Base-by-base conservation (phyloP, 192 early-diverging fungal species). In the Coemansia sp. region DNA sequence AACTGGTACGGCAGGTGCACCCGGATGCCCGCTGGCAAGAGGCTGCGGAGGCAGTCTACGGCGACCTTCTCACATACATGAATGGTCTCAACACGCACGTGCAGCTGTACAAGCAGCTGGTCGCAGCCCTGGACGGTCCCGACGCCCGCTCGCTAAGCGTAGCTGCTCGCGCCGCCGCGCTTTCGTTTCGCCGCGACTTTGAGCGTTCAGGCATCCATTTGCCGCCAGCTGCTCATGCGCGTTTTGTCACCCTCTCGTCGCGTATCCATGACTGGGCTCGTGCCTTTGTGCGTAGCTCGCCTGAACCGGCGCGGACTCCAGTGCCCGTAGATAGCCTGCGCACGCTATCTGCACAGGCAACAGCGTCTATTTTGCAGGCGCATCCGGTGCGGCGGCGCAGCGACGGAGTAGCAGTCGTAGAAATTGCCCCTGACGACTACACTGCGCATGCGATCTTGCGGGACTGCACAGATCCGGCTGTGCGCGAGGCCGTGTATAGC, bases 171-270 rank as follows among this genome's bases (percentile, higher is more conserved):
- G 79, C 82, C 15, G 91, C 91, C 0, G 96, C 93, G 0, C 53
- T 85, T 35, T 84, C 93, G 10, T 90, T 99, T 42, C 61, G 94
- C 26, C 53, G 82, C 8, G 96, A 99, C 65, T 99, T 99, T 70
- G 92, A 97, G 80, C 90, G 92, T 51, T 93, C 91, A 0, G 94
- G 96, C 4, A 92, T 99, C 46, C 91, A 96, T 66, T 78, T 99
- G 56, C 73, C 86, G 20, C 75, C 76, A 6, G 55, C 57, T 12
- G 78, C 84, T 14, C 87, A 93, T 9, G 61, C 72, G 1, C 68
- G 81, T 19, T 95, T 94, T 82, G 92, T 97, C 0, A 66, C 81
- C 6, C 70, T 99, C 2, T 91, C 93, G 30, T 88, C 96, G 57
- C 71, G 81, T 23, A 94, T 97, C 51, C 86, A 90, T 23, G 76